Evolutionary conservation across 257 asterid genomes (phyloP).

Genomic region (Ehretia macrophylla): DNA sequence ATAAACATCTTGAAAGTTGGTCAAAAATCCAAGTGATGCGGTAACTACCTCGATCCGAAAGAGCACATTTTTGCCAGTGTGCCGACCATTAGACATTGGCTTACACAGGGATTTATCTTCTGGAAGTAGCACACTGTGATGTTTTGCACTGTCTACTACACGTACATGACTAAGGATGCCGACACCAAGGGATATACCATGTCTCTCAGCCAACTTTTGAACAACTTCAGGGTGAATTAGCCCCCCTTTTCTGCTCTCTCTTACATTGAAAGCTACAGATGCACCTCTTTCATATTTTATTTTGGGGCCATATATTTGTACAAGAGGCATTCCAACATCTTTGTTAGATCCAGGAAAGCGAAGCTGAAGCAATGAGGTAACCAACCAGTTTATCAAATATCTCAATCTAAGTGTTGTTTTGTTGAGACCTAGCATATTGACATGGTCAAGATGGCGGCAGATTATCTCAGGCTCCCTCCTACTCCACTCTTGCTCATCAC

Average conservation of each 20-base stretch:
- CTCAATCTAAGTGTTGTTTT: constrained; percentile 28
- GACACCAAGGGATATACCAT: constrained; percentile 30
- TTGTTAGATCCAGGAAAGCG: constrained; percentile 17
- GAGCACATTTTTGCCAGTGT: constrained; percentile 6
- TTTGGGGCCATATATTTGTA: constrained; percentile 38
- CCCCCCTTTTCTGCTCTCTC: constrained; percentile 14
- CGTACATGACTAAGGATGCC: constrained; percentile 36
- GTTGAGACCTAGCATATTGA: constrained; percentile 28
- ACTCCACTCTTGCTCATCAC: constrained; percentile 20
- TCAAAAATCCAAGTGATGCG: constrained; percentile 29
- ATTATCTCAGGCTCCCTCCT: constrained; percentile 29
- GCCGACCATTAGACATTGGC: constrained; percentile 15
- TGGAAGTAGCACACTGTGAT: background rate
- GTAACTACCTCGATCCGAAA: constrained; percentile 31
- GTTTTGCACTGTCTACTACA: constrained; percentile 14
- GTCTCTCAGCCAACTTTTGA: constrained; percentile 26
- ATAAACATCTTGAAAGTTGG: constrained; percentile 37
- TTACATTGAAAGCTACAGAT: constrained; percentile 17
- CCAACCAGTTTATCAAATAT: constrained; percentile 31
- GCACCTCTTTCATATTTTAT: constrained; percentile 29
- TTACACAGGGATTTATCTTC: constrained; percentile 19
- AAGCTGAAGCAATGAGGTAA: constrained; percentile 32
- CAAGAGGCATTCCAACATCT: constrained; percentile 17
- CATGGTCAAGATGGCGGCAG: constrained; percentile 35
- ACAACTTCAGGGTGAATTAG: constrained; percentile 28